Evolutionary conservation across 352 stramenopile species (phyloP), one percentile per base, ranked within the genome.

Genomic region (Pythium sukuiense): DNA sequence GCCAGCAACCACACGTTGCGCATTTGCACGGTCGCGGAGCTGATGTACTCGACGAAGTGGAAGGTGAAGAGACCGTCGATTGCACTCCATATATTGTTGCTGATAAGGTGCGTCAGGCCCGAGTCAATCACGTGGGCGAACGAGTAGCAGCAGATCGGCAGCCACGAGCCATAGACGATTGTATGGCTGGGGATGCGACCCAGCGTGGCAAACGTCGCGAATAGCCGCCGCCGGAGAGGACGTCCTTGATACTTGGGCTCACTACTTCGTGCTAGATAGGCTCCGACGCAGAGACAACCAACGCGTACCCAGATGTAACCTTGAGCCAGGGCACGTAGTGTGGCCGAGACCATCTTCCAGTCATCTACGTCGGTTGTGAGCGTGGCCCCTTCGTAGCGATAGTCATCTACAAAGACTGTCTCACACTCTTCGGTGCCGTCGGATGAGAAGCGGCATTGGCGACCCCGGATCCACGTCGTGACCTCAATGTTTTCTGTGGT

Each of bases 1-100:
- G 74, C 68, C 20, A 81, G 16, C 11, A 81, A 48, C 72, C 74
- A 81, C 3, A 79, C 56, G 33, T 79, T 79, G 35, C 74, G 71
- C 74, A 81, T 79, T 54, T 79, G 72, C 37, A 79, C 67, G 16
- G 61, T 65, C 0, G 65, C 70, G 3, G 71, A 49, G 18, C 24
- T n/a, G 20, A 73, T 20, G 70, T 74, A 76, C 13, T 27, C 33
- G 33, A 69, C 16, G 2, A 66, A 54, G 16, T 74, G 13, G 29
- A 76, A 76, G 6, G 52, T 30, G 29, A 68, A 58, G 30, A 70
- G 26, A n/a, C 72, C 72, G 29, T 72, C 54, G 32, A 55, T 16
- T 3, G 69, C 59, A 4, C 54, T 30, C 72, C 73, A 80, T 2
- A 61, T 26, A 26, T 58, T 67, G 29, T 76, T 57, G 49, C 59